Percentiles rank a stretch among this genome's conserved stretches.
Conservation (phyloP, 2,329 filamentous ascomycete genomes). For the Hymenoscyphus fructigenus region DNA sequence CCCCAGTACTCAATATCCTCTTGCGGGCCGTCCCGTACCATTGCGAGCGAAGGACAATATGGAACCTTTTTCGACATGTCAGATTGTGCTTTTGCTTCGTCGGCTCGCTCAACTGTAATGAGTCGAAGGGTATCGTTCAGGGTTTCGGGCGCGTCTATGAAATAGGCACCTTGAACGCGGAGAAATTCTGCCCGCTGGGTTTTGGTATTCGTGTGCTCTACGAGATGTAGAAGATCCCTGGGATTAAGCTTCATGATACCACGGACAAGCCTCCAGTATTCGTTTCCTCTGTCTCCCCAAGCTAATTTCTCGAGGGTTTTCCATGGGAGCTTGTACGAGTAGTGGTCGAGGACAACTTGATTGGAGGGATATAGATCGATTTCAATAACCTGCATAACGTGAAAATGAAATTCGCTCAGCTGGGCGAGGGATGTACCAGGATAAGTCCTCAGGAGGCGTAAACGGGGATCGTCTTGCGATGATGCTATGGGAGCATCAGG, state of each 20-base stretch:
- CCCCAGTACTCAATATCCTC: conserved; percentile 17
- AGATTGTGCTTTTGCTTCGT: conserved; percentile 7
- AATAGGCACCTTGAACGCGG: conserved; percentile 25
- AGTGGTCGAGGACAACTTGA: conserved; percentile 30
- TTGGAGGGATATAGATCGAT: conserved; percentile 35
- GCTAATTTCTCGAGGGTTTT: conserved; percentile 29
- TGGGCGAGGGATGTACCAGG: conserved; percentile 31
- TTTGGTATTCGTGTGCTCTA: conserved; percentile 34
- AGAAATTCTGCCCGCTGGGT: conserved; percentile 30
- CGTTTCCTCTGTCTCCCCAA: conserved; percentile 33
- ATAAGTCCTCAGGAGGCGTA: conserved; percentile 32
- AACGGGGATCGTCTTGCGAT: conserved; percentile 28
- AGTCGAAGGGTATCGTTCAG: conserved; percentile 28
- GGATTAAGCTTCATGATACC: conserved; percentile 33
- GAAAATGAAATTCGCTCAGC: conserved; percentile 32
- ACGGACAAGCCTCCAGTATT: conserved; percentile 26
- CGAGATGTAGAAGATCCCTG: conserved; percentile 30
- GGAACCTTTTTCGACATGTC: conserved; percentile 7
- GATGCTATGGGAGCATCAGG: conserved; percentile 29
- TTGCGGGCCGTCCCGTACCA: conserved; percentile 7
- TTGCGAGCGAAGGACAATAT: conserved; percentile 11
- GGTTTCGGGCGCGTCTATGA: conserved; percentile 31
- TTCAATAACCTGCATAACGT: conserved; percentile 31
- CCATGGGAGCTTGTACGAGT: conserved; percentile 27
- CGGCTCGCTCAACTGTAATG: conserved; percentile 18